Evolutionary conservation across 2,329 filamentous ascomycete genomes (phyloP), one percentile per base, ranked within the genome.

Genomic region (Blastomyces gilchristii): DNA sequence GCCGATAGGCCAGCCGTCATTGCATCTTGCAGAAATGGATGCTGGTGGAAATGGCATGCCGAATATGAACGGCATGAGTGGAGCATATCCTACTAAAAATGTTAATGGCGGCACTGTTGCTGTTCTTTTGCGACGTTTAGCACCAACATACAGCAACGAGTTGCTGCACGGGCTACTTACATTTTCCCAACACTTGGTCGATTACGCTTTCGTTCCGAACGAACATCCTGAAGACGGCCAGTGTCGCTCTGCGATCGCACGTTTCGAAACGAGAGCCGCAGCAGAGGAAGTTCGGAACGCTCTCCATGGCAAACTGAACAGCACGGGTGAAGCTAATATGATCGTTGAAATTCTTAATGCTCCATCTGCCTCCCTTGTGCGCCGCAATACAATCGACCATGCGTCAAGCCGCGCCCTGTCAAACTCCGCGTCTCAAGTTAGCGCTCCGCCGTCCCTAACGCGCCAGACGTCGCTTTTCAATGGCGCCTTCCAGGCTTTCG

Each of bases 111-210:
- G 69, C 25, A 72, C 71, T 60, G 72, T 76, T 56, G 74, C 77
- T 56, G 78, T 87, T 65, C 72, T 84, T 62, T 78, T 87, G 75
- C 83, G 83, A 69, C 83, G 81, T 68, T 77, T 87, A 16, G 83
- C 85, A 3, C 79, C 64, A 85, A 80, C 70, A 86, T 81, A 57
- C 53, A 83, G 80, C 69, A 74, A 78, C 60, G 84, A 86, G 66
- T 78, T 82, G 22, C 78, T 87, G 63, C 80, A 82, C 67, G 85
- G 82, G 71, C 85, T 87, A 78, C 76, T 87, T 6, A 77, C 86
- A n/a, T 87, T 87, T 68, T 83, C 85, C 25, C 83, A 85, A 68
- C 84, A 87, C 66, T 78, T 87, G 58, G 74, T 85, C 58, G 82
- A 85, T 66, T 81, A 81, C 62, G 82, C 85, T 61, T 80, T 87